Percentiles rank a stretch among this genome's conserved stretches.
Conservation (phyloP, 371 early-diverging fungal species). For the Mucor saturninus region DNA sequence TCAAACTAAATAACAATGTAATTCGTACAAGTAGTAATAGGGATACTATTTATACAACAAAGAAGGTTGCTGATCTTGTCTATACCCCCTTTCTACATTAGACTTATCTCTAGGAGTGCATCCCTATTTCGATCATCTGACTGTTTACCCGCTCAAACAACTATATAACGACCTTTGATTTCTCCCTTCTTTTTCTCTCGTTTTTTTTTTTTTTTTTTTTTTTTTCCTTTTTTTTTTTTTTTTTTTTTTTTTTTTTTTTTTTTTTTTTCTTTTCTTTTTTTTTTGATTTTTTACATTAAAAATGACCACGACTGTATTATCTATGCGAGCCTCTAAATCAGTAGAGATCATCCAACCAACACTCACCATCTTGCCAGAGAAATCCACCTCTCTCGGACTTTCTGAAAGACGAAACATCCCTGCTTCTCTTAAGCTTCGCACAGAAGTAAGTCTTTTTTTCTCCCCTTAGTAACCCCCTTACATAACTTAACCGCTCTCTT, state of each 20-base stretch:
- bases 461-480: neutral
- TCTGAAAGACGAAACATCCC: slow-evolving; percentile 21
- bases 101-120: neutral
- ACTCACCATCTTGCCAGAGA: slow-evolving; percentile 18
- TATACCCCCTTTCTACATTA: neutral
- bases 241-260: slow-evolving; percentile 5
- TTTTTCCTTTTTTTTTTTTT: slow-evolving; percentile 5
- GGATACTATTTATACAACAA: slow-evolving; percentile 5
- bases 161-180: neutral
- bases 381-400: slow-evolving; percentile 17
- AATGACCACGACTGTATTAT: neutral
- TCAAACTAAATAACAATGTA: neutral
- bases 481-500: neutral
- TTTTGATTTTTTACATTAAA: neutral
- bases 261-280: slow-evolving; percentile 7
- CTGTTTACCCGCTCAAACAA: slow-evolving; percentile 4
- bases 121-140: neutral
- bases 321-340: slow-evolving; percentile 8
- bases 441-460: neutral
- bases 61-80: slow-evolving; percentile 2
- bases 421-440: slow-evolving; percentile 13
- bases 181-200: neutral
- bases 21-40: neutral
- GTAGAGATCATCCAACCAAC: slow-evolving; percentile 10
- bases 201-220: slow-evolving; percentile 13